Evolutionary conservation across 257 asterid genomes (phyloP), one percentile per base, ranked within the genome.

Genomic region (Cynanchum wilfordii): DNA sequence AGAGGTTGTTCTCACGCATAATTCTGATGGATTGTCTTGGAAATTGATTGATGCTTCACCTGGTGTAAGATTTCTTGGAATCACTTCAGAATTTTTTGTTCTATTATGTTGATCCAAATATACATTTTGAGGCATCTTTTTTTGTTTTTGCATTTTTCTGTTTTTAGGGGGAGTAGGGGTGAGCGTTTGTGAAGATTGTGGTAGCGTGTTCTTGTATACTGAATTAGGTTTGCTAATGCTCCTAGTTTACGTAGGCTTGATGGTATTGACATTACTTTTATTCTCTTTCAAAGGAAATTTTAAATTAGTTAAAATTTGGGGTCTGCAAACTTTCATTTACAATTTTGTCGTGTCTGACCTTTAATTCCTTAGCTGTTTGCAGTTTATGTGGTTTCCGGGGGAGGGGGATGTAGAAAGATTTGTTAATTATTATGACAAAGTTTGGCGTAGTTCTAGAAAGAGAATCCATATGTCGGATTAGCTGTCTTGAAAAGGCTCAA

Each of bases 21-120:
- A 85, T 77, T 77, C 88, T 19, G 82, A 86, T 69, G 86, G 85
- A 20, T 75, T 94, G 82, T 87, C 89, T 29, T 94, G 97, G 96
- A 82, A 84, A 81, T 80, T 81, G 66, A 68, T 76, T 70, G 89
- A 88, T 76, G 76, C 88, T n/a, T 50, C 60, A 55, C 45, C 65
- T 77, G 69, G 81, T 74, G 98, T 89, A 72, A 85, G 96, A 70
- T 56, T 64, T 72, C 38, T 44, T 66, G n/a, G 16, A 20, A 27
- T 13, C 10, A 65, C 17, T 36, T 66, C 24, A 17, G 42, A 7
- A 7, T 7, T 42, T 7, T 42, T 55, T 49, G 15, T 33, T 52
- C 3, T 65, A 12, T 55, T 69, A 54, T 29, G 5, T 59, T 68
- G 57, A 10, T 30, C 3, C n/a, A n/a, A 60, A 51, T 11, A 3